Percentiles rank a stretch among this genome's conserved stretches.
phyloP scores from a whole-genome alignment of 495 filamentous ascomycete genomes.

The Hypoxylon fuscum region DNA sequence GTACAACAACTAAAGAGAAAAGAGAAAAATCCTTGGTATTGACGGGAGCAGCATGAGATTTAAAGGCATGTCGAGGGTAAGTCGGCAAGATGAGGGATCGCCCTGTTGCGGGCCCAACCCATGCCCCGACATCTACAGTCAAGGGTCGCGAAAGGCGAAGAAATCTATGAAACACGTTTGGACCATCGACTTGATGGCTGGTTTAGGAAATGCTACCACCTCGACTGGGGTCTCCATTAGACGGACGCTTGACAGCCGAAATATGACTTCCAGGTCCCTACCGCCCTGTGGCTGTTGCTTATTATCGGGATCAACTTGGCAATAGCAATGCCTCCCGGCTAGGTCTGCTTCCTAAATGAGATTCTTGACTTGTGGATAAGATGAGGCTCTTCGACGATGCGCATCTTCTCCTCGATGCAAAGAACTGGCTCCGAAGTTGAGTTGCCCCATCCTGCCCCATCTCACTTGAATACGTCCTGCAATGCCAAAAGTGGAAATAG shows the following conservation, averaged over 20 bases:
- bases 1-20: conserved; percentile 34
- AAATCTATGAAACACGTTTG: conserved; percentile 54
- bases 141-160: conserved; percentile 23
- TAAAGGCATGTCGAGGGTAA: conserved; percentile 36
- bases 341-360: conserved; percentile 1
- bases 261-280: conserved; percentile 18
- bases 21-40: conserved; percentile 34
- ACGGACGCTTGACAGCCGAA: conserved; percentile 30
- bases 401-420: not conserved
- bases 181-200: conserved; percentile 36
- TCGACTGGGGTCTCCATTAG: conserved; percentile 27
- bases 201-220: conserved; percentile 30
- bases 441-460: not conserved
- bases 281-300: conserved; percentile 2
- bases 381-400: conserved; percentile 24
- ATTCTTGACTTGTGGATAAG: conserved; percentile 1
- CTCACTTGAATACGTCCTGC: conserved; percentile 8
- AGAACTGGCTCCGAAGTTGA: not conserved
- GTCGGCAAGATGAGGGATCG: conserved; percentile 44
- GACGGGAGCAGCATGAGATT: conserved; percentile 44
- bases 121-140: conserved; percentile 33
- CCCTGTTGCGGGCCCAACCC: conserved; percentile 33
- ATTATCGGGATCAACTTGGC: conserved; percentile 24
- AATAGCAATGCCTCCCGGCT: conserved; percentile 29
- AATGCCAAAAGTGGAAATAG: not conserved